Evolutionary conservation across 768 basidiomycete genomes (phyloP).

Genomic region (Hypholoma fasciculare): DNA sequence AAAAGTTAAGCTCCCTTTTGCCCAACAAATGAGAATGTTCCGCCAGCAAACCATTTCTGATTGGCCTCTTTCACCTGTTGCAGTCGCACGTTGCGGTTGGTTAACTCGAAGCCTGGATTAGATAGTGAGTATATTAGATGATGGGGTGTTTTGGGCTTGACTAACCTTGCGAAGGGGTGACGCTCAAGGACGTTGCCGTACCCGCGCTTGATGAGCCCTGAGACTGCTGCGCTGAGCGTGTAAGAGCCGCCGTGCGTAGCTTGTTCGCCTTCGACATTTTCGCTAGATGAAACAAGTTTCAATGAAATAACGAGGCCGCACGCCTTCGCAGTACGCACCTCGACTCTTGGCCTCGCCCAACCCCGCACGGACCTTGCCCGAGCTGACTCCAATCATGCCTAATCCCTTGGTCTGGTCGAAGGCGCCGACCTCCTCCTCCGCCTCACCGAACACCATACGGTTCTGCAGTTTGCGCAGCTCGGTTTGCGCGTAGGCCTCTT

Average conservation of each 20-base stretch:
- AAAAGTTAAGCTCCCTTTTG: conserved; percentile 36
- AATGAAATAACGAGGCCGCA: background rate
- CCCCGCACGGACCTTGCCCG: conserved; percentile 89
- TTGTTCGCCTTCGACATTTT: conserved; percentile 96
- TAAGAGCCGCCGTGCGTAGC: conserved; percentile 81
- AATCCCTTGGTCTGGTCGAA: conserved; percentile 98
- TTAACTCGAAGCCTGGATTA: conserved; percentile 82
- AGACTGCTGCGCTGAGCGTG: conserved; percentile 63
- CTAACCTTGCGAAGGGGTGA: conserved; percentile 93
- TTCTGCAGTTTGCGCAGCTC: conserved; percentile 97
- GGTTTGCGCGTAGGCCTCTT: conserved; percentile 96
- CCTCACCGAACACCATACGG: conserved; percentile 93
- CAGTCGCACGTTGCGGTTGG: conserved; percentile 86
- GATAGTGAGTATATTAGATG: background rate
- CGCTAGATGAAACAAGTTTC: conserved; percentile 46
- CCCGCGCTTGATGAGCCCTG: conserved; percentile 60
- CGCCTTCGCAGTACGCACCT: conserved; percentile 49
- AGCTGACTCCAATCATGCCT: conserved; percentile 90
- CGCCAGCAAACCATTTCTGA: conserved; percentile 92
- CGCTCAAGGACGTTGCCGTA: conserved; percentile 87
- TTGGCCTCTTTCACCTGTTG: conserved; percentile 94
- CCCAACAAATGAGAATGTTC: conserved; percentile 79
- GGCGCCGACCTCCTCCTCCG: conserved; percentile 94
- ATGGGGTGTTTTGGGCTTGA: background rate
- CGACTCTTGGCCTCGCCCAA: conserved; percentile 87